These are phyloP conservation scores for Cercospora sojina DNA, from an alignment of 2,329 filamentous ascomycete genomes.

Conservation along the genomic window DNA sequence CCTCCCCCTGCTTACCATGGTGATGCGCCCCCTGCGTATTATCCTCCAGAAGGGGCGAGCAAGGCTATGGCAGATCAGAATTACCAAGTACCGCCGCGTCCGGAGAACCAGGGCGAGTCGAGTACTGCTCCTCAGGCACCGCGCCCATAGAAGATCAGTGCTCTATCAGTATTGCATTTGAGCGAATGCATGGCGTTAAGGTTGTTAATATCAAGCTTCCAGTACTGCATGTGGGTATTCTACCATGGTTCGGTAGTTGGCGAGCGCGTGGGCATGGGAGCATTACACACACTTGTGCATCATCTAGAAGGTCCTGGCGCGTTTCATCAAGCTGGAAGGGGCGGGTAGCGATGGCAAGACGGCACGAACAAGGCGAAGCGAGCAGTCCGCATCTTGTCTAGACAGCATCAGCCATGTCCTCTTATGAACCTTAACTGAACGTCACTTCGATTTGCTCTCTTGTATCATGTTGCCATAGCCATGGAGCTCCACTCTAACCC, in stretches of 20 bases:
- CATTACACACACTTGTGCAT: not conserved
- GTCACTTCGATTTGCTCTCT: constrained; percentile 13
- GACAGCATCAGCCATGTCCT: constrained; percentile 1
- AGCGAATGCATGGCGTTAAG: constrained; percentile 15
- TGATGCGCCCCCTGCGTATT: constrained; percentile 38
- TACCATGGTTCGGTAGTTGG: not conserved
- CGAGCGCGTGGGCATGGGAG: not conserved
- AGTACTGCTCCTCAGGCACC: constrained; percentile 19
- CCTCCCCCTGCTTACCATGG: constrained; percentile 40
- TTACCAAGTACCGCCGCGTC: constrained; percentile 18
- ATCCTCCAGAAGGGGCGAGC: constrained; percentile 38
- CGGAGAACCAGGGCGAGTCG: constrained; percentile 22
- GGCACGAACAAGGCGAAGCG: constrained; percentile 1
- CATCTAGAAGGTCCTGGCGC: not conserved
- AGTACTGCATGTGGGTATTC: not conserved
- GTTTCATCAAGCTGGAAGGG: constrained; percentile 2
- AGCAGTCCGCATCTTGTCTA: not conserved
- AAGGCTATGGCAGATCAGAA: constrained; percentile 40
- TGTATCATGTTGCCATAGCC: not conserved
- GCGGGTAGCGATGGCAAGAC: not conserved
- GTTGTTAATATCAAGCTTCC: constrained; percentile 14
- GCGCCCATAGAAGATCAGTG: constrained; percentile 12
- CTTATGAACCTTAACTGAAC: constrained; percentile 19
- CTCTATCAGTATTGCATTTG: constrained; percentile 1
- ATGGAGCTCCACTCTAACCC: not conserved